Conservation (phyloP, 75 land plant species). For the Selaginella moellendorffii region DNA sequence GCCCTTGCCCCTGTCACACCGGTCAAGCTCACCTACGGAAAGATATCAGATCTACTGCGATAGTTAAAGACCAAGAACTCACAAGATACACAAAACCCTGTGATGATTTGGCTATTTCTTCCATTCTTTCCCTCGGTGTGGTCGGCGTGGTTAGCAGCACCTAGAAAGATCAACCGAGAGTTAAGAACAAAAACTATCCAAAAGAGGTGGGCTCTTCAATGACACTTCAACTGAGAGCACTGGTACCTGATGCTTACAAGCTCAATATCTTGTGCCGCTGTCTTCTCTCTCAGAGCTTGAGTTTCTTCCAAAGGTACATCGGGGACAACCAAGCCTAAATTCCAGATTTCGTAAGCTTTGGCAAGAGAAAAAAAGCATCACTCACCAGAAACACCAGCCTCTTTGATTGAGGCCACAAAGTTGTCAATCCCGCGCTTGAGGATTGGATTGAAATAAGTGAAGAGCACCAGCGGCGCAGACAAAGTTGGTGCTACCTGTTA, state of each 20-base stretch:
- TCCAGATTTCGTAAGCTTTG: no score
- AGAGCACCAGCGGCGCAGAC: constrained; percentile 67
- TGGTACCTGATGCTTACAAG: constrained; percentile 33
- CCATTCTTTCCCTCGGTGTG: constrained; percentile 71
- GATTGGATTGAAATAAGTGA: constrained; percentile 87
- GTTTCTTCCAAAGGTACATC: constrained; percentile 95
- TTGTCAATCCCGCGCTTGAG: constrained; percentile 60
- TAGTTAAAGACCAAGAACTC: constrained; percentile 15
- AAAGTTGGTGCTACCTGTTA: constrained; percentile 61
- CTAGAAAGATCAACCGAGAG: constrained; percentile 19
- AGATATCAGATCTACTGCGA: background rate
- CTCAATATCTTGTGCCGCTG: constrained; percentile 46
- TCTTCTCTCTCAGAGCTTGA: constrained; percentile 36
- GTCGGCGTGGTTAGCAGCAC: constrained; percentile 82
- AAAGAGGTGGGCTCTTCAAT: no score
- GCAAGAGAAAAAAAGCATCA: no score
- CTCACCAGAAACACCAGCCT: constrained; percentile 61
- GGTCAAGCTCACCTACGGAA: constrained; percentile 61
- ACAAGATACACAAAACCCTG: constrained; percentile 93
- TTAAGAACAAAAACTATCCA: no score
- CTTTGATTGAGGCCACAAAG: constrained; percentile 53
- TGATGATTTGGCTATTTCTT: constrained; percentile 56
- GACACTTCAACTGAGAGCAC: no score
- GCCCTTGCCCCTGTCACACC: constrained; percentile 82
- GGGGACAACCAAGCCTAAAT: constrained; percentile 81